phyloP scores from a whole-genome alignment of 1,139 yeast genomes.

The Sporopachydermia cereana region DNA sequence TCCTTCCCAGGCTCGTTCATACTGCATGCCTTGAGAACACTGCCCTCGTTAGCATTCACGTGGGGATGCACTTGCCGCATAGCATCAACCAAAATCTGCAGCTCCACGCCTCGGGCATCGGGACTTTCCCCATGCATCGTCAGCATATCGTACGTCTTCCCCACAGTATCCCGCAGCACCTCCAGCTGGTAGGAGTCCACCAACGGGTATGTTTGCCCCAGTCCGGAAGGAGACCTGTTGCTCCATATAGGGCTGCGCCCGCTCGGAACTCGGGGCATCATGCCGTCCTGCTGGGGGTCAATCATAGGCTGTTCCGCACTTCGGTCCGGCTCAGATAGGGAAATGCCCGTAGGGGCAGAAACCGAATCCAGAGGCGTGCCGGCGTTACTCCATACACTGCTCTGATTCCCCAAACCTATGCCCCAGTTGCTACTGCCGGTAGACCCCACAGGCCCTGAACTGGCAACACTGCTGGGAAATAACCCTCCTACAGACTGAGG shows the following conservation, averaged over 20 bases:
- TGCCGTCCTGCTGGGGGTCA: not conserved
- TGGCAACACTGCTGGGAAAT: too few relatives aligned
- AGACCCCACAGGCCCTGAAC: not conserved
- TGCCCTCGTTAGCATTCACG: not conserved
- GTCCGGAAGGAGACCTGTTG: not conserved
- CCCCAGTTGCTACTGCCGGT: slow-evolving; percentile 2
- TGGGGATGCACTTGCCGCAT: not conserved
- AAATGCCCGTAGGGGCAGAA: not conserved
- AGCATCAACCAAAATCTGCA: slow-evolving; percentile 1
- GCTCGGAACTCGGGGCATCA: not conserved
- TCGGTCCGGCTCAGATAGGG: not conserved
- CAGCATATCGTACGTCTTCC: not conserved
- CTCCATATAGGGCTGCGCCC: slow-evolving; percentile 3
- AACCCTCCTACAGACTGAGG: not conserved
- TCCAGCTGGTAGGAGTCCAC: not conserved
- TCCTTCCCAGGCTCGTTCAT: not conserved
- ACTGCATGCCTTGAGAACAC: not conserved
- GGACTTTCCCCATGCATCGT: not conserved
- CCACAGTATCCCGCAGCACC: not conserved
- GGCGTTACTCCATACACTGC: not conserved
- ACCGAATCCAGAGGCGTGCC: too few relatives aligned
- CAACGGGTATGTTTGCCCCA: not conserved
- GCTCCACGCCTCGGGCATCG: not conserved
- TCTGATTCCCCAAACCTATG: not conserved
- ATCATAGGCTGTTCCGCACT: not conserved